phyloP scores from a whole-genome alignment of 1,284 basidiomycete genomes.

The Pyrrhoderma noxium region DNA sequence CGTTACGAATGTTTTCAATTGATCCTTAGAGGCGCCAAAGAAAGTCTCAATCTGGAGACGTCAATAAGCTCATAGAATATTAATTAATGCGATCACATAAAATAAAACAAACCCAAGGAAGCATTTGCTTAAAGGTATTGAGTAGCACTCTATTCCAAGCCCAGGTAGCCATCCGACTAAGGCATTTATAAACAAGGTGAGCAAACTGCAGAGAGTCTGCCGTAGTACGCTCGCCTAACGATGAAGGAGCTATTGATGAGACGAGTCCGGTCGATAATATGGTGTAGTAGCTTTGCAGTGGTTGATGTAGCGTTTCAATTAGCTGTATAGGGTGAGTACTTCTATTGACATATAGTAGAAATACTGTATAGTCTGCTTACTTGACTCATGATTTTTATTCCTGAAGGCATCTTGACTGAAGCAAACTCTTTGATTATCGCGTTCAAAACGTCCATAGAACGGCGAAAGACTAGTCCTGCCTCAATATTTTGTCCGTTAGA shows the following conservation, averaged over 20 bases:
- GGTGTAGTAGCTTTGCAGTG: conserved; percentile 54
- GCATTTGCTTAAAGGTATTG: conserved; percentile 37
- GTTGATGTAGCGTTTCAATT: conserved; percentile 41
- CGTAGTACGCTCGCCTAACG: conserved; percentile 32
- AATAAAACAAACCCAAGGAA: conserved; percentile 46
- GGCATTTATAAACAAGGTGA: conserved; percentile 64
- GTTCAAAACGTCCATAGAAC: conserved; percentile 56
- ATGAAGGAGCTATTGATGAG: conserved; percentile 29
- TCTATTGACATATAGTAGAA: conserved; percentile 10
- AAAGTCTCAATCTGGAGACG: conserved; percentile 45
- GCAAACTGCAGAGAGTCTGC: conserved; percentile 50
- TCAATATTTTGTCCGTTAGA: conserved; percentile 34
- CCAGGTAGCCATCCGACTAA: conserved; percentile 62
- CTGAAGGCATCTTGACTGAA: conserved; percentile 57
- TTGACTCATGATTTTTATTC: conserved; percentile 55
- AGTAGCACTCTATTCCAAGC: conserved; percentile 50
- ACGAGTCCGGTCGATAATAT: conserved; percentile 40
- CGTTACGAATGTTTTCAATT: conserved; percentile 47
- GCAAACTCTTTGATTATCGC: conserved; percentile 62
- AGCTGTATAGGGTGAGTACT: conserved; percentile 31
- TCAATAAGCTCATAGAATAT: conserved; percentile 8
- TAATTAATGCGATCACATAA: background rate
- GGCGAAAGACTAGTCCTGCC: conserved; percentile 47
- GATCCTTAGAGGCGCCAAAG: conserved; percentile 50
- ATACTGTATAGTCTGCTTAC: conserved; percentile 32